Conservation (phyloP, 2,329 filamentous ascomycete species). For the Microthyrium microscopicum region DNA sequence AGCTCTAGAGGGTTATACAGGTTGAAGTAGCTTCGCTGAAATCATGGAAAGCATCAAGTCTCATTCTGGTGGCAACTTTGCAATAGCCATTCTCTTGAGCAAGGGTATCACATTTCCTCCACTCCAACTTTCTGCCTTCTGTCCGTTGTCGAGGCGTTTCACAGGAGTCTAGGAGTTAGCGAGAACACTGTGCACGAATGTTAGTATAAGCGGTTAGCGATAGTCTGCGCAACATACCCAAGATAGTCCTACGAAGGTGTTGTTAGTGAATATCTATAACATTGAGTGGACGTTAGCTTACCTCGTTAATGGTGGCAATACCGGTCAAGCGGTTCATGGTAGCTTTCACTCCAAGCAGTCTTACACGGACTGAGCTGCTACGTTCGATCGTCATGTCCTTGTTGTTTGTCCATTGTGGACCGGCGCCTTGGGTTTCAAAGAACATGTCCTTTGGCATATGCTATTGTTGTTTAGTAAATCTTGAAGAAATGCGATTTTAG, state of each 20-base stretch:
- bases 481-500: slow-evolving; percentile 11
- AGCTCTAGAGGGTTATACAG: no score
- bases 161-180: neutral
- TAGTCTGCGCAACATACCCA: slow-evolving; percentile 13
- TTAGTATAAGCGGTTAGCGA: neutral
- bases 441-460: slow-evolving; percentile 86
- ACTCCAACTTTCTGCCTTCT: neutral
- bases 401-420: slow-evolving; percentile 93
- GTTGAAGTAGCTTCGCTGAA: no score
- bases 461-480: slow-evolving; percentile 7
- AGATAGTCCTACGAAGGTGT: slow-evolving; percentile 23
- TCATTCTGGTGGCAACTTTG: neutral
- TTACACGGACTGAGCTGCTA: slow-evolving; percentile 81
- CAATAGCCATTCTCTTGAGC: neutral
- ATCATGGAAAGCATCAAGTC: neutral
- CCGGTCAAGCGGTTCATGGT: slow-evolving; percentile 94
- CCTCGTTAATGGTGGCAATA: slow-evolving; percentile 90
- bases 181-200: neutral
- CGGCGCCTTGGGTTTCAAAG: slow-evolving; percentile 88
- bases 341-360: slow-evolving; percentile 83
- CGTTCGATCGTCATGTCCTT: slow-evolving; percentile 88
- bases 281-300: no score
- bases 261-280: neutral
- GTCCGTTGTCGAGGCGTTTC: neutral
- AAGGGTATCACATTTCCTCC: neutral